Evolutionary conservation across 2,329 filamentous ascomycete species (phyloP).

Genomic region (Hymenoscyphus albidus): DNA sequence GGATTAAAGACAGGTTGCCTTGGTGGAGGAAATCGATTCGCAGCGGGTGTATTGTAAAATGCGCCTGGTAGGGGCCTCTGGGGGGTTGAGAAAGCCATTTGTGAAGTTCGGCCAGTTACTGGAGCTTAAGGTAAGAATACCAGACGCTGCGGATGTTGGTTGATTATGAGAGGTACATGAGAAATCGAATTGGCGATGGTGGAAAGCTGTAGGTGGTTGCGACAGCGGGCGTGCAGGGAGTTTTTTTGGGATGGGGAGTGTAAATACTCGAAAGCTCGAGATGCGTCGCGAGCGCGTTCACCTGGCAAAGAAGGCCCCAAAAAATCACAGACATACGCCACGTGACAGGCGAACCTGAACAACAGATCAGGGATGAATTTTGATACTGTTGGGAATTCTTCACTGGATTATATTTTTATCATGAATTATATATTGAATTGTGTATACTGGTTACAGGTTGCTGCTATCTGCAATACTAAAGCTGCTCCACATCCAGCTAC

Average conservation of each 20-base stretch:
- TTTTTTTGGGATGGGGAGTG: constrained; percentile 11
- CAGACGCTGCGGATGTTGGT: constrained; percentile 16
- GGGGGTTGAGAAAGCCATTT: constrained; percentile 49
- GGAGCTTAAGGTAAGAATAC: constrained; percentile 14
- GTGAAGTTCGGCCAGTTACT: background rate
- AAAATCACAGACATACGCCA: background rate
- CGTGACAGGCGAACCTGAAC: background rate
- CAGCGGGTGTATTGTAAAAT: constrained; percentile 70
- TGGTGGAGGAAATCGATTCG: constrained; percentile 47
- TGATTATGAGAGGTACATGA: constrained; percentile 27
- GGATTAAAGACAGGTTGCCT: constrained; percentile 49
- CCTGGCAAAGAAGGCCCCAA: background rate
- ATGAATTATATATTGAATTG: background rate
- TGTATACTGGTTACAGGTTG: background rate
- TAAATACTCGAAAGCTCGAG: constrained; percentile 17
- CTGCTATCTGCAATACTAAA: background rate
- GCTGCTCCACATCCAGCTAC: background rate
- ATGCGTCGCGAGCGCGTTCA: constrained; percentile 15
- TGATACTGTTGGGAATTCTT: background rate
- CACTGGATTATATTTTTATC: background rate
- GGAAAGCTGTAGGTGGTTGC: constrained; percentile 8
- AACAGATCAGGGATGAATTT: background rate
- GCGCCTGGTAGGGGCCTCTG: constrained; percentile 71
- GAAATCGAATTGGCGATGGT: constrained; percentile 15
- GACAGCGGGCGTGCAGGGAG: constrained; percentile 12